These are phyloP conservation scores for Dispira simplex DNA, from an alignment of 192 early-diverging fungal genomes.

Conservation along the genomic window DNA sequence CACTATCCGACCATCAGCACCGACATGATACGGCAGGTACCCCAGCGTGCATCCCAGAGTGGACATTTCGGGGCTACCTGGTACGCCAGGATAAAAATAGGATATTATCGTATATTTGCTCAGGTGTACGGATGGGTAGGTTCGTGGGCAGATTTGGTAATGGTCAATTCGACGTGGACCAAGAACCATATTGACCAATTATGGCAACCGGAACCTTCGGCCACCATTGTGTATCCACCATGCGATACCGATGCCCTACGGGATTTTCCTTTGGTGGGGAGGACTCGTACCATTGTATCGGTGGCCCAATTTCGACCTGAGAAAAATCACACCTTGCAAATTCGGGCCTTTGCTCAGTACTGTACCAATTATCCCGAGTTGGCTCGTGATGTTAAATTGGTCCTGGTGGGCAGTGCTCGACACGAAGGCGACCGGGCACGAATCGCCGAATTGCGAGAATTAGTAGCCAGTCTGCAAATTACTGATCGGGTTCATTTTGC, in stretches of 20 bases:
- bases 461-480: slow-evolving; percentile 32
- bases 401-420: slow-evolving; percentile 77
- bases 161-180: slow-evolving; percentile 98
- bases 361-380: background rate
- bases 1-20: slow-evolving; percentile 94
- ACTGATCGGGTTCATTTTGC: slow-evolving; percentile 59
- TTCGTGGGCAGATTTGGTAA: slow-evolving; percentile 58
- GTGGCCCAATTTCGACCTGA: slow-evolving; percentile 97
- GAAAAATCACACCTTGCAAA: slow-evolving; percentile 78
- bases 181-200: slow-evolving; percentile 74
- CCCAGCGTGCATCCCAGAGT: slow-evolving; percentile 18
- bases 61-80: background rate
- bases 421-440: slow-evolving; percentile 60
- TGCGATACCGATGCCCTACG: slow-evolving; percentile 65
- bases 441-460: slow-evolving; percentile 37
- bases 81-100: slow-evolving; percentile 14
- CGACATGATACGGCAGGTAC: slow-evolving; percentile 73
- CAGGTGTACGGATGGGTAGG: slow-evolving; percentile 62
- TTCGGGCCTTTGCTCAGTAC: slow-evolving; percentile 44
- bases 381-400: slow-evolving; percentile 27
- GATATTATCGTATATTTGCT: slow-evolving; percentile 74
- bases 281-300: slow-evolving; percentile 55
- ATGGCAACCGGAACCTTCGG: slow-evolving; percentile 42
- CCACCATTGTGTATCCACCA: slow-evolving; percentile 78
- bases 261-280: slow-evolving; percentile 29